phyloP scores from a whole-genome alignment of 148 eudicot genomes.

The Vaccinium vitisidaea region DNA sequence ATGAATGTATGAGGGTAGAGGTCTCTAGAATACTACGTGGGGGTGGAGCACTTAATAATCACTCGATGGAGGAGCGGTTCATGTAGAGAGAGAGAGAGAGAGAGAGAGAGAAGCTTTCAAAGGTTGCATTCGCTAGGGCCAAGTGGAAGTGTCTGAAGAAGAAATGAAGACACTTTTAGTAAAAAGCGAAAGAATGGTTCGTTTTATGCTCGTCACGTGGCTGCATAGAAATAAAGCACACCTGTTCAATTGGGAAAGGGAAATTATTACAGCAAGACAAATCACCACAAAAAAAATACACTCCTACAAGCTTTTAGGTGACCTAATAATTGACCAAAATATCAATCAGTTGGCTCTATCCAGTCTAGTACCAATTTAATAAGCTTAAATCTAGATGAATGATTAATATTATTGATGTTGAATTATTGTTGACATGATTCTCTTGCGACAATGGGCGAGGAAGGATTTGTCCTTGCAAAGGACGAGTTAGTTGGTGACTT shows the following conservation, averaged over 20 bases:
- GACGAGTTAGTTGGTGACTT: background rate
- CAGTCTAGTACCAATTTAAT: background rate
- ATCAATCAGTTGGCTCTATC: background rate
- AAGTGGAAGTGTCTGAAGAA: background rate
- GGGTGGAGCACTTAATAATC: too few relatives aligned
- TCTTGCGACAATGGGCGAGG: background rate
- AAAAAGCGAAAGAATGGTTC: too few relatives aligned
- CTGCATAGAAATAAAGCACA: background rate
- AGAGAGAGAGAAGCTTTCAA: background rate
- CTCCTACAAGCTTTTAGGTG: background rate
- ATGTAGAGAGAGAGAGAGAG: background rate
- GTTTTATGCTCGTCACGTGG: too few relatives aligned
- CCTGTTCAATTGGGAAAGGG: background rate
- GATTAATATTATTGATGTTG: constrained; percentile 4
- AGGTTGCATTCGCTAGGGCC: background rate
- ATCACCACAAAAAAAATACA: background rate
- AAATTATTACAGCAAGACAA: background rate
- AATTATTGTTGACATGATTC: background rate
- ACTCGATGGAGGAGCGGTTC: background rate
- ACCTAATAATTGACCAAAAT: background rate
- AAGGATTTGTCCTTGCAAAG: constrained; percentile 1
- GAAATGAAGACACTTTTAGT: too few relatives aligned
- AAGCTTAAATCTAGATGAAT: background rate
- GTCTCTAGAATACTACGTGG: too few relatives aligned
- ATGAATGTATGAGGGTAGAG: too few relatives aligned